Evolutionary conservation across 2,329 filamentous ascomycete genomes (phyloP), one percentile per base, ranked within the genome.

Genomic region (Cladophialophora carrionii): DNA sequence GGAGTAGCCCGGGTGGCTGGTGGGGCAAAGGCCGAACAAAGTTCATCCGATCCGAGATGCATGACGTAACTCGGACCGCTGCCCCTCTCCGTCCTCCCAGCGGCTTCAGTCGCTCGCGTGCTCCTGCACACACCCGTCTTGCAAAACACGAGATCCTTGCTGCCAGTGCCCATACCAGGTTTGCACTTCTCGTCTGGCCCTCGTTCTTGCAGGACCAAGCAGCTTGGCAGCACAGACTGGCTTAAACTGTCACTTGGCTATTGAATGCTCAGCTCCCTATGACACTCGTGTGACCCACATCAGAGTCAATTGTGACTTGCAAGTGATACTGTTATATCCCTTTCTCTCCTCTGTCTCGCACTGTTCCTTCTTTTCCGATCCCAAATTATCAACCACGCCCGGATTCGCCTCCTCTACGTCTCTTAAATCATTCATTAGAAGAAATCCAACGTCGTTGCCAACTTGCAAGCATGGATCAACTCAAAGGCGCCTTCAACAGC

Each of bases 401-500:
- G 32, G 31, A 4, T n/a, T 29, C 17, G 26, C 31, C 29, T 22
- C 8, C 17, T 9, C 2, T 54, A n/a, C 17, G 20, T 10, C 12
- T 12, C 14, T 8, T 46, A 57, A n/a, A 46, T 57, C 34, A 57
- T 43, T 32, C 54, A 26, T 32, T 31, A 31, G n/a, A 54, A 17
- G 0, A 34, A 34, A 6, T 17, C 32, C 20, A n/a, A 31, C 52
- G 7, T 26, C 32, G 20, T 49, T 20, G 34, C 34, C 31, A n/a
- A 20, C 32, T 17, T 2, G 10, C 22, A 52, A 68, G 20, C 48
- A 72, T 72, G 70, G 70, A 72, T 61, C 65, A 70, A 63, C 63
- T 72, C 65, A 66, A 68, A 48, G 66, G 66, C 49, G 63, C 70
- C 55, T 24, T 70, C 32, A 64, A 58, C 57, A 69, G 64, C 64